Conservation (phyloP, 1,284 basidiomycete species). For the Irpex sp. region DNA sequence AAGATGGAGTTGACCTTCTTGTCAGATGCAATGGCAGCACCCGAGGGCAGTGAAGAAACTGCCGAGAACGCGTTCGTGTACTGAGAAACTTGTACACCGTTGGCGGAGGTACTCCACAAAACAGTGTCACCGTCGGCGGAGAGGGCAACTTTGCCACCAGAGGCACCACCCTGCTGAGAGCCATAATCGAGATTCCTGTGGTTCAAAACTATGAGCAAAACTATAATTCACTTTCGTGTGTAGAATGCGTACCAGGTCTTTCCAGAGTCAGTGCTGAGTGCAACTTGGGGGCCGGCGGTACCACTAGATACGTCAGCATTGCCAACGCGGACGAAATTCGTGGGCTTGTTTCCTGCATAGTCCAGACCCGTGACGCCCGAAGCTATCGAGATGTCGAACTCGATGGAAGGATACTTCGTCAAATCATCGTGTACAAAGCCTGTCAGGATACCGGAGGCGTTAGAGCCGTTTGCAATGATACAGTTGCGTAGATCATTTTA, state of each 20-base stretch:
- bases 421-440: conserved; percentile 44
- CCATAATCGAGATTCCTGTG: conserved; percentile 37
- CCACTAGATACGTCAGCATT: conserved; percentile 30
- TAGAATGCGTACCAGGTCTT: conserved; percentile 38
- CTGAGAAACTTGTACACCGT: conserved; percentile 51
- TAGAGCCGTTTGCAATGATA: background rate
- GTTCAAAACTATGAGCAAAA: conserved; percentile 33
- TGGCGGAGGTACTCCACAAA: conserved; percentile 48
- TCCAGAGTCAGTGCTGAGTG: conserved; percentile 52
- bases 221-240: background rate
- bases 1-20: conserved; percentile 55
- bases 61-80: conserved; percentile 45
- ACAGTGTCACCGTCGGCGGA: conserved; percentile 57
- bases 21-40: conserved; percentile 56
- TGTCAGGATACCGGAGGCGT: background rate
- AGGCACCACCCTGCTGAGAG: conserved; percentile 37
- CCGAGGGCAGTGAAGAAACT: conserved; percentile 48
- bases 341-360: conserved; percentile 54
- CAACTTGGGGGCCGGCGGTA: conserved; percentile 36
- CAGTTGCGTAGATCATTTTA: conserved; percentile 14
- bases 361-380: conserved; percentile 50
- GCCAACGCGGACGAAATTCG: conserved; percentile 53
- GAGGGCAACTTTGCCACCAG: conserved; percentile 54
- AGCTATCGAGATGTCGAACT: conserved; percentile 49
- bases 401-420: conserved; percentile 37